Conservation (phyloP, 176 grass and related monocot genomes). For the Aegilops longissima region DNA sequence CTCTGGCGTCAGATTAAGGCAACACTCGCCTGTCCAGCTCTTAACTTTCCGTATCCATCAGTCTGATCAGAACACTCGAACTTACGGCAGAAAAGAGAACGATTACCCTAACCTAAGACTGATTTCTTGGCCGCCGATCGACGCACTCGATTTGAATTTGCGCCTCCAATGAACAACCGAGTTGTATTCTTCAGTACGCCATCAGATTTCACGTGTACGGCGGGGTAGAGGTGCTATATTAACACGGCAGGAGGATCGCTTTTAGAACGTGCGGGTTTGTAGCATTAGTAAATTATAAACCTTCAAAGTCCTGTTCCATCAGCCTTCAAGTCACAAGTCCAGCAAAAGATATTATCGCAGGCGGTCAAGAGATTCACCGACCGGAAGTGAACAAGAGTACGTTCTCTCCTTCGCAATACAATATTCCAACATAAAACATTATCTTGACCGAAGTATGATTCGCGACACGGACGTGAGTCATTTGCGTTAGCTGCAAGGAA, state of each 20-base stretch:
- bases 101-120: no score
- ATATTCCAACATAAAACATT: neutral
- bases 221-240: neutral
- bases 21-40: neutral
- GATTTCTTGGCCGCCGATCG: no score
- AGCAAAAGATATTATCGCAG: neutral
- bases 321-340: neutral
- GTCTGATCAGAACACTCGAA: neutral
- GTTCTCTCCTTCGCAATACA: slow-evolving; percentile 2
- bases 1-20: neutral
- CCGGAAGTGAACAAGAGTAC: neutral
- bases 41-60: neutral
- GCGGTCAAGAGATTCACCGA: neutral
- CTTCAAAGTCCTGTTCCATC: neutral
- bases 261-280: neutral
- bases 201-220: neutral
- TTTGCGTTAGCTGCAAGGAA: slow-evolving; percentile 29
- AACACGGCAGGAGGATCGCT: neutral
- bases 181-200: no score
- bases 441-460: neutral
- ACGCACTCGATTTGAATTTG: no score
- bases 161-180: no score
- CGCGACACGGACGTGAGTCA: neutral
- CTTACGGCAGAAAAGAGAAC: neutral
- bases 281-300: neutral